phyloP scores from a whole-genome alignment of 441 rosid genomes.

The Lagerstroemia fauriei region DNA sequence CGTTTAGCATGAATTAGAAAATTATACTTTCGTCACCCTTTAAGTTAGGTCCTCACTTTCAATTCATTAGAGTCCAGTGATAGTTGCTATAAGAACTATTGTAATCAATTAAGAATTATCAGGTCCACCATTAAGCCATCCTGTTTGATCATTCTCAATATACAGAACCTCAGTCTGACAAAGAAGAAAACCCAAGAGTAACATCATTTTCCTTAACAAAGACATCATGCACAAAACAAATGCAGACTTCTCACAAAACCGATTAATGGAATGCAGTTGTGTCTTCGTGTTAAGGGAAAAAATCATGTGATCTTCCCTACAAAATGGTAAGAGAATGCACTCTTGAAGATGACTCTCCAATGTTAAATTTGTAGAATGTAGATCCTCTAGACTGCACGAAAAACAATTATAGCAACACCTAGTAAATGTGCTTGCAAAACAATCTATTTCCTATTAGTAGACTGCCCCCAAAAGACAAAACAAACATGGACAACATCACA shows the following conservation, averaged over 20 bases:
- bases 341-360: background rate
- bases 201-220: background rate
- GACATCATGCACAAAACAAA: background rate
- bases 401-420: background rate
- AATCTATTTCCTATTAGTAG: background rate
- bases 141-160: background rate
- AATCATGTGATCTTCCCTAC: background rate
- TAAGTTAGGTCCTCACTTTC: background rate
- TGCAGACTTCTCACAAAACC: background rate
- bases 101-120: background rate
- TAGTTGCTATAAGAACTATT: background rate
- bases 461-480: background rate
- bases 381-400: background rate
- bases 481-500: background rate
- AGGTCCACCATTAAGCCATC: background rate
- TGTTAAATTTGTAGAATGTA: background rate
- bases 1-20: background rate
- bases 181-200: background rate
- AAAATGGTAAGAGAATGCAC: background rate
- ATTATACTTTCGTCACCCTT: background rate
- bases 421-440: background rate
- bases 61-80: background rate
- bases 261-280: background rate
- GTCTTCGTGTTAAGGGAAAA: background rate
- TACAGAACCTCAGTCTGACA: background rate